Evolutionary conservation across 129 eudicot species (phyloP).

Genomic region (Glebionis coronaria): DNA sequence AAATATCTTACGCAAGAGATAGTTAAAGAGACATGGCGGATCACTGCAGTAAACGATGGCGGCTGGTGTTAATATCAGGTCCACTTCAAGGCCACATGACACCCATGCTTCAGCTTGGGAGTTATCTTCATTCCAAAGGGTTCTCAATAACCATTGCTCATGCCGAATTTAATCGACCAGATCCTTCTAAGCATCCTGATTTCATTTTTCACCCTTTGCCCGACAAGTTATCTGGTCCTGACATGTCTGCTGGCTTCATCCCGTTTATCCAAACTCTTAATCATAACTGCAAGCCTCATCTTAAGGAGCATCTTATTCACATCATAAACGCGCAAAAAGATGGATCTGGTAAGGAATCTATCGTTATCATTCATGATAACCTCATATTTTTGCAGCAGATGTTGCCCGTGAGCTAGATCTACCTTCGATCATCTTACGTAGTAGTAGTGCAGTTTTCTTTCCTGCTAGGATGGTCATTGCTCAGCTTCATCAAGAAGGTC

Average conservation of each 20-base stretch:
- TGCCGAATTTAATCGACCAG: no score
- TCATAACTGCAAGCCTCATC: no score
- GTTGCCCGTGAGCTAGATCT: slow-evolving; percentile 27
- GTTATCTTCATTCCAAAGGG: no score
- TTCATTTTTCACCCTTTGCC: slow-evolving; percentile 37
- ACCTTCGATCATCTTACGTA: slow-evolving; percentile 24
- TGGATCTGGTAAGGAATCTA: slow-evolving; percentile 11
- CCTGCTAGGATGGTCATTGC: slow-evolving; percentile 24
- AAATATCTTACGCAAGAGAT: no score
- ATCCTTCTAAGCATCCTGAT: slow-evolving; percentile 34
- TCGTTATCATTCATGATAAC: slow-evolving; percentile 25
- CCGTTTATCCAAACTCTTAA: slow-evolving; percentile 22
- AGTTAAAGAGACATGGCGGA: background rate
- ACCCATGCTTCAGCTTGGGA: no score
- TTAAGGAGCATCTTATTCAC: slow-evolving; percentile 12
- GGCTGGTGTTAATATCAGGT: no score
- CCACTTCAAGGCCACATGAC: no score
- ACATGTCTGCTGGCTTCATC: slow-evolving; percentile 2
- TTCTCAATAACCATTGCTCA: no score
- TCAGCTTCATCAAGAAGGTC: slow-evolving; percentile 25
- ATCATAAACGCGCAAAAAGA: slow-evolving; percentile 11
- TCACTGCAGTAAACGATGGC: slow-evolving; percentile 8
- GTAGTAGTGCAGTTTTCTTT: slow-evolving; percentile 19
- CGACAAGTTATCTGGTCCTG: slow-evolving; percentile 23
- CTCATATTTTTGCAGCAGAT: slow-evolving; percentile 27